phyloP scores from a whole-genome alignment of 345 rosid genomes.

The Camelina neglecta region DNA sequence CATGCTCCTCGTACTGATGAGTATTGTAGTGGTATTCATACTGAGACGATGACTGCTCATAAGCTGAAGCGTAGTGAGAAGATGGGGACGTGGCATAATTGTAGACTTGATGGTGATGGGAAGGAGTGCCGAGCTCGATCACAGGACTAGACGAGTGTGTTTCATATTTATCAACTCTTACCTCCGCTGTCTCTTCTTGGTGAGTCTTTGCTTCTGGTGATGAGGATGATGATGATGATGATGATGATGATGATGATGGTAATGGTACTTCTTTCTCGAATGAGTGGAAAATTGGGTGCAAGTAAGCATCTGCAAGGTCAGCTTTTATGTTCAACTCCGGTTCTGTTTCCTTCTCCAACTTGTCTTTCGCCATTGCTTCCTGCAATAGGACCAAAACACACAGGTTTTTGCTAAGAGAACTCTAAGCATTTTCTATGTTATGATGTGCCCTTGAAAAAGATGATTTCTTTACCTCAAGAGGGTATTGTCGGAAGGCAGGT shows the following conservation, averaged over 20 bases:
- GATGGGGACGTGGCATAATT: constrained; percentile 45
- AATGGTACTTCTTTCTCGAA: constrained; percentile 58
- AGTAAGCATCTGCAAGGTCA: constrained; percentile 85
- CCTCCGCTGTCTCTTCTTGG: constrained; percentile 49
- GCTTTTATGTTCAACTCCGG: constrained; percentile 64
- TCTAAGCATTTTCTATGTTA: not conserved
- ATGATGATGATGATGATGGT: not conserved
- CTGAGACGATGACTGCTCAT: constrained; percentile 50
- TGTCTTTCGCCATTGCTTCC: constrained; percentile 96
- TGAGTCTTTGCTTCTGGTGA: constrained; percentile 12
- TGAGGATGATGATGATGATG: too few relatives aligned
- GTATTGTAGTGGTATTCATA: constrained; percentile 45
- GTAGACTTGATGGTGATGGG: constrained; percentile 56
- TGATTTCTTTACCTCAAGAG: constrained; percentile 68
- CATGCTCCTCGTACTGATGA: constrained; percentile 53
- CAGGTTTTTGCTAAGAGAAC: not conserved
- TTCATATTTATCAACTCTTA: constrained; percentile 53
- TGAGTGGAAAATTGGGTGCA: constrained; percentile 89
- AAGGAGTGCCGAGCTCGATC: constrained; percentile 63
- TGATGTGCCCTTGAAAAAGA: constrained; percentile 12
- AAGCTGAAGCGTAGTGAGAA: constrained; percentile 42
- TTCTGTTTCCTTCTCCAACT: constrained; percentile 59
- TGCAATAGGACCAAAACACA: constrained; percentile 43
- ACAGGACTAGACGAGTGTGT: constrained; percentile 46
- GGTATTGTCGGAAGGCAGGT: constrained; percentile 89